A percentile compares a stretch with the other conserved stretches of the same genome.
phyloP scores from a whole-genome alignment of 202 grass and related monocot genomes.

The Panicum hallii region DNA sequence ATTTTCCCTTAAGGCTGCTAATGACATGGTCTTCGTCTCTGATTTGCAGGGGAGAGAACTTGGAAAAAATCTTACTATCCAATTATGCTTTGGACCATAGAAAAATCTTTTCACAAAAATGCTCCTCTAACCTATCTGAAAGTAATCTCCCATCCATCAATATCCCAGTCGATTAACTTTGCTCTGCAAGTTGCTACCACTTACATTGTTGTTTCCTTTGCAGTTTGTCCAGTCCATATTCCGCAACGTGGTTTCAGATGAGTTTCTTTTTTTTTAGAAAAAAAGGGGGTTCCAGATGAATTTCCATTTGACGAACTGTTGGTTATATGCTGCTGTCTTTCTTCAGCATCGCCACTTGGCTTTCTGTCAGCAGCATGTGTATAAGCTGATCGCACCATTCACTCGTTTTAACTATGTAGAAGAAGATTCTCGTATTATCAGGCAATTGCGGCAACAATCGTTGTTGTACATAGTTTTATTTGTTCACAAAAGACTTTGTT shows the following conservation, averaged over 20 bases:
- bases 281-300: conserved; percentile 12
- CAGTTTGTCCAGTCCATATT: conserved; percentile 50
- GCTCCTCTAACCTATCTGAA: conserved; percentile 67
- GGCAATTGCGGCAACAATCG: conserved; percentile 4
- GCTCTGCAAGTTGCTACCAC: conserved; percentile 1
- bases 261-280: background rate
- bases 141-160: conserved; percentile 50
- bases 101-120: conserved; percentile 72
- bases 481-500: conserved; percentile 14
- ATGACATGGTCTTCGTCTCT: conserved; percentile 38
- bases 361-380: conserved; percentile 39
- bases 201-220: conserved; percentile 38
- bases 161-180: conserved; percentile 15
- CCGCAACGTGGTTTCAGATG: conserved; percentile 46
- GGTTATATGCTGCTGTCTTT: conserved; percentile 26
- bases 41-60: conserved; percentile 78
- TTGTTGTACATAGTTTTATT: conserved; percentile 37
- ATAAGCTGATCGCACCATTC: conserved; percentile 42
- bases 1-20: conserved; percentile 35
- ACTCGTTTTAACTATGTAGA: conserved; percentile 33
- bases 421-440: conserved; percentile 12
- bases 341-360: background rate
- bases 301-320: conserved; percentile 22
- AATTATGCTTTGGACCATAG: conserved; percentile 63
- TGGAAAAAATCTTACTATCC: conserved; percentile 64